phyloP scores from a whole-genome alignment of 2,329 filamentous ascomycete genomes.

The Aspergillus oerlinghausenensis region DNA sequence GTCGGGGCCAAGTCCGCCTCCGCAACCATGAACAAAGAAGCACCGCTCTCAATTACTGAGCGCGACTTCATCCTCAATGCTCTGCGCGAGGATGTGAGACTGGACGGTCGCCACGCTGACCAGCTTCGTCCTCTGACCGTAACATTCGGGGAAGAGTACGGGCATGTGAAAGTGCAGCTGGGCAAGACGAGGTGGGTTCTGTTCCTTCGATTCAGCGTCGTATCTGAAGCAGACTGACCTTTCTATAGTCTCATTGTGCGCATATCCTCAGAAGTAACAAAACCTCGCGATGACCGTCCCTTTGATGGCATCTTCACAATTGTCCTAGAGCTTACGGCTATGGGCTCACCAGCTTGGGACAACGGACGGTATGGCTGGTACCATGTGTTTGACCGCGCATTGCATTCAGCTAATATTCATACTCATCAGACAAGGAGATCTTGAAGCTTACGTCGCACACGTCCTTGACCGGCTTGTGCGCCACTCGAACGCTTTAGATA shows the following conservation, averaged over 20 bases:
- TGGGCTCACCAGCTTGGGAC: constrained; percentile 88
- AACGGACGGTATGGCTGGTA: constrained; percentile 58
- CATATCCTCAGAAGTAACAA: constrained; percentile 81
- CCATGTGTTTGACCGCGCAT: background rate
- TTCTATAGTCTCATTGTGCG: constrained; percentile 55
- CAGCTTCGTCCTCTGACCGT: constrained; percentile 74
- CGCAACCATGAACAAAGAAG: constrained; percentile 78
- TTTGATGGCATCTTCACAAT: constrained; percentile 97
- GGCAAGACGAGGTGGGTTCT: constrained; percentile 76
- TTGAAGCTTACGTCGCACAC: constrained; percentile 79
- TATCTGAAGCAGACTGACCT: background rate
- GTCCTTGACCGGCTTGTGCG: constrained; percentile 92
- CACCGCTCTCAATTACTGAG: constrained; percentile 84
- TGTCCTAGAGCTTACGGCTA: constrained; percentile 81
- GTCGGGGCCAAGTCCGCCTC: constrained; percentile 21
- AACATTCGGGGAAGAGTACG: constrained; percentile 84
- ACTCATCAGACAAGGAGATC: constrained; percentile 62
- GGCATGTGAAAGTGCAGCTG: constrained; percentile 77
- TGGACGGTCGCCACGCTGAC: constrained; percentile 79
- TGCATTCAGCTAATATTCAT: background rate
- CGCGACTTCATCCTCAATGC: constrained; percentile 80
- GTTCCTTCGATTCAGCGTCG: background rate
- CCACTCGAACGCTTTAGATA: constrained; percentile 86
- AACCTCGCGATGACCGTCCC: constrained; percentile 79
- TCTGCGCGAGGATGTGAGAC: constrained; percentile 70